A percentile compares a stretch with the other conserved stretches of the same genome.
phyloP scores from a whole-genome alignment of 176 grass and related monocot species.

The Triticum urartu region DNA sequence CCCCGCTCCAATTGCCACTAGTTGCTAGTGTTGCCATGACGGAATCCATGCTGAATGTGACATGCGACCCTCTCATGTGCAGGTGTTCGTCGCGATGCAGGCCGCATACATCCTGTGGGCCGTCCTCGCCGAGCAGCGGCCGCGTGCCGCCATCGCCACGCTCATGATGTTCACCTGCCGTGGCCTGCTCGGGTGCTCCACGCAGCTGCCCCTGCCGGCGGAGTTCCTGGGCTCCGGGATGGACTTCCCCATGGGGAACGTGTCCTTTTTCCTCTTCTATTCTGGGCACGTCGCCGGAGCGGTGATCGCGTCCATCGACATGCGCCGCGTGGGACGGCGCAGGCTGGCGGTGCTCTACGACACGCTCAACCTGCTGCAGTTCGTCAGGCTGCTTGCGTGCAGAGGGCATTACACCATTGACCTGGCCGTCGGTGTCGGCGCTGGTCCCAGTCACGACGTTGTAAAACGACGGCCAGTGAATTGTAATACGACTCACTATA shows the following conservation, averaged over 20 bases:
- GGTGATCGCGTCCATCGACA: constrained; percentile 79
- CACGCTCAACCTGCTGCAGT: constrained; percentile 68
- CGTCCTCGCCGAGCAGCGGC: constrained; percentile 66
- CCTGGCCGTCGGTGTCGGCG: constrained; percentile 75
- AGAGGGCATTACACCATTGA: constrained; percentile 97
- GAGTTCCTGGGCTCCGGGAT: constrained; percentile 80
- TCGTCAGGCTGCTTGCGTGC: constrained; percentile 78
- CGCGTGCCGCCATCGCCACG: constrained; percentile 62
- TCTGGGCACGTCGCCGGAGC: constrained; percentile 83
- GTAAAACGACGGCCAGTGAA: no score
- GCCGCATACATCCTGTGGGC: constrained; percentile 87
- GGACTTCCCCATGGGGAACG: constrained; percentile 93
- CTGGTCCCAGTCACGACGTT: no score
- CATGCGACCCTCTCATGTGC: not conserved
- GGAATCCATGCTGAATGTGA: constrained; percentile 9
- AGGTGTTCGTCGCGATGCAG: constrained; percentile 95
- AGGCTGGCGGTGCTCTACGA: constrained; percentile 68
- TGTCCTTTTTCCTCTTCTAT: constrained; percentile 99
- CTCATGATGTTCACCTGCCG: constrained; percentile 97
- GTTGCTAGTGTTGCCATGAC: not conserved
- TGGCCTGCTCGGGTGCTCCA: constrained; percentile 74
- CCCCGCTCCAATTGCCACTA: not conserved
- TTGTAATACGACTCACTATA: no score
- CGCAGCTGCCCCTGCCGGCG: constrained; percentile 76
- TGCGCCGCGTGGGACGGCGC: constrained; percentile 54